phyloP scores from a whole-genome alignment of 257 asterid species.

The Gynochthodes officinalis region DNA sequence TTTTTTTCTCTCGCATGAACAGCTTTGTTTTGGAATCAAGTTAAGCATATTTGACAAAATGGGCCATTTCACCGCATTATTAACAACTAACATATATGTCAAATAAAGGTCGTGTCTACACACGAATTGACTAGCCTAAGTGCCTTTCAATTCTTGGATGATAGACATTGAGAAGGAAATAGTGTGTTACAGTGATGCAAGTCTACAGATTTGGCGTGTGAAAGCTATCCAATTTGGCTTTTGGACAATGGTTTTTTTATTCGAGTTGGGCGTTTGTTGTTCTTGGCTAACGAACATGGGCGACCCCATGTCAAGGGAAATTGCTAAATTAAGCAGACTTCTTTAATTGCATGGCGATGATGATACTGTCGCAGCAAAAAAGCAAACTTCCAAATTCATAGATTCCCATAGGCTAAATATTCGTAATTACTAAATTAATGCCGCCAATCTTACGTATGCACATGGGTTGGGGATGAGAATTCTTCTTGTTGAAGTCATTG shows the following conservation, averaged over 20 bases:
- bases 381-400: neutral
- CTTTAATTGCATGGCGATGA: neutral
- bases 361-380: conserved; percentile 2
- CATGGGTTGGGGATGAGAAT: neutral
- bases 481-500: conserved; percentile 5
- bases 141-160: neutral
- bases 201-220: conserved; percentile 9
- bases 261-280: neutral
- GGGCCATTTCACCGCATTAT: neutral
- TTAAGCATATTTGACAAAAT: conserved; percentile 20
- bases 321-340: neutral
- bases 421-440: neutral
- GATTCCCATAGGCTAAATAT: conserved; percentile 4
- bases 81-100: neutral
- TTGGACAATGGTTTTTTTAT: neutral
- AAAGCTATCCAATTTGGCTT: conserved; percentile 8
- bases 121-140: too few relatives aligned
- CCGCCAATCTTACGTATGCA: neutral
- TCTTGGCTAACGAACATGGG: conserved; percentile 2
- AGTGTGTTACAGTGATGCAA: conserved; percentile 3
- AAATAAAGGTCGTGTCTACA: neutral
- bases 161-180: neutral
- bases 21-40: conserved; percentile 17
- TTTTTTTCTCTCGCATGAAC: neutral
- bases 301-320: neutral